Evolutionary conservation across 306 rosid genomes (phyloP), one percentile per base, ranked within the genome.

Genomic region (Neltuma alba): DNA sequence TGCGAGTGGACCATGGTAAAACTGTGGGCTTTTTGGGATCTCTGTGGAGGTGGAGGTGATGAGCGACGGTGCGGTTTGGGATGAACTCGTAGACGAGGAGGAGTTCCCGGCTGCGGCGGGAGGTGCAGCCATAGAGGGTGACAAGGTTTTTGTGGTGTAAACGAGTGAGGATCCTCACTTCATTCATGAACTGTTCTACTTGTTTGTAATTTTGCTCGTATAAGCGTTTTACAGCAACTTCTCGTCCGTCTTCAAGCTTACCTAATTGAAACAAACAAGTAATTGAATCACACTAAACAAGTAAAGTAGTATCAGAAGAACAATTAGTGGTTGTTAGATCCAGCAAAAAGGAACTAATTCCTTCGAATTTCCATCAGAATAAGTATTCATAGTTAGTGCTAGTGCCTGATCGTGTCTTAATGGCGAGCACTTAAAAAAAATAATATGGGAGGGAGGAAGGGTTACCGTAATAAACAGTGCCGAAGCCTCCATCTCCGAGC

Each of bases 401-500:
- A n/a, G n/a, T n/a, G n/a, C n/a, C n/a, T n/a, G n/a, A n/a, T n/a
- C n/a, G n/a, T n/a, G n/a, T n/a, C n/a, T n/a, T n/a, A n/a, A n/a
- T n/a, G n/a, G n/a, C n/a, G n/a, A n/a, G n/a, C n/a, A n/a, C n/a
- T n/a, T n/a, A n/a, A n/a, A n/a, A 9, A 47, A 2, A 3, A 3
- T n/a, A n/a, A n/a, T n/a, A 21, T 62, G 13, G 7, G 41, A n/a
- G 23, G 20, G 44, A 27, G 10, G 41, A 4, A 7, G n/a, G 25
- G 60, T 31, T 82, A 83, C 86, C 86, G 31, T 86, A 83, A 72
- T 86, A 86, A 48, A 86, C 86, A 10, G 70, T 76, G 25, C 86
- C 89, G 72, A 86, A 86, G 78, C 86, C 89, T 40, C 89, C 89
- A 68, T 84, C 88, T 79, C 96, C 96, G 38, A 92, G 89, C 66